Base-by-base conservation (phyloP, 2,329 filamentous ascomycete genomes). In the Cordyceps farinosa region DNA sequence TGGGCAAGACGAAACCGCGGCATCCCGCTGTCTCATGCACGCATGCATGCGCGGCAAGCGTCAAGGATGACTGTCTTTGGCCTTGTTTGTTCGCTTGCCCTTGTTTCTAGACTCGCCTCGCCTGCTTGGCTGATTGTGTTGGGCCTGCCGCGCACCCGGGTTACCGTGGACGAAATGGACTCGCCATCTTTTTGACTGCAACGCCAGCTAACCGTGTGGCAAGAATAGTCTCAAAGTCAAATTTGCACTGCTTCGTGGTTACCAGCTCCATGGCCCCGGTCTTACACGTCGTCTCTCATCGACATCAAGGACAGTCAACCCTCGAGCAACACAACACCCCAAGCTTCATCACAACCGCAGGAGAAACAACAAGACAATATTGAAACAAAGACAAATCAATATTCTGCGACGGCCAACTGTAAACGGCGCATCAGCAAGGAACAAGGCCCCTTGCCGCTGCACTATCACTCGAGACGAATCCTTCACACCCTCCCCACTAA, bases 191-290 rank as follows among this genome's bases (percentile, higher is more conserved):
- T 45, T 32, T 48, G 17, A 15, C 22, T 59, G 56, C 45, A 59
- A 59, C 56, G 45, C 34, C 56, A 59, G 47, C 56, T 51, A 34
- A 10, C n/a, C 56, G 36, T 15, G 56, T 51, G 27, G 56, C 55
- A 50, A 42, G 22, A 34, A 40, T 42, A n/a, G 45, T 27, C 27
- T 48, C 32, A 59, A 59, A 59, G 56, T 59, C 36, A 51, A 59
- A 59, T 13, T 50, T 7, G 6, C 47, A 50, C 38, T 15, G 38
- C 38, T 15, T 40, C 38, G 42, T 45, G 42, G n/a, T 22, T 45
- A n/a, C 17, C n/a, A 27, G 9, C 40, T 9, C 11, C 3, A 45
- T 15, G 13, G 42, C 3, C 50, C 22, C 38, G 7, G 36, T 55
- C 34, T 42, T 42, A 44, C 36, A 30, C n/a, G 11, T 45, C 38